These are phyloP conservation scores for Fusarium pilosicola DNA, from an alignment of 2,329 filamentous ascomycete species.

Conservation along the genomic window DNA sequence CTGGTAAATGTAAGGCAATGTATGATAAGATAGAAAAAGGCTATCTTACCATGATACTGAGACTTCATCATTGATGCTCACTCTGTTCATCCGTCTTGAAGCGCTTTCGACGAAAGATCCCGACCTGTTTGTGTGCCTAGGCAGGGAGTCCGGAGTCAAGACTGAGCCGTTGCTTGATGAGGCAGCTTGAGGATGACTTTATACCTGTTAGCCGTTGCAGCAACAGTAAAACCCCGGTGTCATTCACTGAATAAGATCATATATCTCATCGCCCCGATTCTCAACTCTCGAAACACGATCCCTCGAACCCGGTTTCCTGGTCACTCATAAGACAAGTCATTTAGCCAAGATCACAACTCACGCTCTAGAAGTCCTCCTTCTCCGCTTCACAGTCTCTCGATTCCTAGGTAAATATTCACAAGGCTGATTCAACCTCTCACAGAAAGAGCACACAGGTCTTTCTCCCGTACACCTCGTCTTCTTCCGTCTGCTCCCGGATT, in stretches of 20 bases:
- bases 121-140: neutral
- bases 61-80: neutral
- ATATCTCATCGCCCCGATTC: constrained; percentile 4
- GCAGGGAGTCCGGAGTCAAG: constrained; percentile 13
- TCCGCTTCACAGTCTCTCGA: constrained; percentile 20
- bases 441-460: constrained; percentile 34
- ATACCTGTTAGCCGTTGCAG: neutral
- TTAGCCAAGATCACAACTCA: neutral
- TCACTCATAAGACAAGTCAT: neutral
- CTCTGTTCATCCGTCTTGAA: neutral
- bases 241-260: constrained; percentile 15
- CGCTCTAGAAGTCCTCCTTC: constrained; percentile 16
- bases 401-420: constrained; percentile 30
- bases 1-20: neutral
- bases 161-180: constrained; percentile 14
- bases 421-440: constrained; percentile 27
- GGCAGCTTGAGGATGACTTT: neutral
- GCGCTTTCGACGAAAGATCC: neutral
- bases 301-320: neutral
- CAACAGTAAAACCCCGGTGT: rapidly evolving
- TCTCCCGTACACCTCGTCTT: constrained; percentile 40
- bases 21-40: neutral
- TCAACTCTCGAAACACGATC: constrained; percentile 3
- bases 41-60: neutral
- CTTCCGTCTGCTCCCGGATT: constrained; percentile 18